Base-by-base conservation (phyloP, 2,329 filamentous ascomycete species). In the Fusarium chlamydosporum region DNA sequence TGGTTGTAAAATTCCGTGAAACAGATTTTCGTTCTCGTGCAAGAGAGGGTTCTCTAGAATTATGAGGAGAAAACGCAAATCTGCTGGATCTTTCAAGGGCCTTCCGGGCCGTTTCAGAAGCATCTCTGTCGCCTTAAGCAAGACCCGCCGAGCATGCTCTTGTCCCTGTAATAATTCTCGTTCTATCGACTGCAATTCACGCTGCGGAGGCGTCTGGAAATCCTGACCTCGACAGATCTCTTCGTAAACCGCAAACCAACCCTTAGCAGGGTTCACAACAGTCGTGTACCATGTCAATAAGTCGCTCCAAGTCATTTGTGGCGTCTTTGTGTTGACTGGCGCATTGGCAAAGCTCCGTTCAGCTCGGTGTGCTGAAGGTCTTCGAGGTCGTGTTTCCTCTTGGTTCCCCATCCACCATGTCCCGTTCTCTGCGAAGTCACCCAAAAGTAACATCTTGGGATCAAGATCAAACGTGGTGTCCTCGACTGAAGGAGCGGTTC, bases 11-110 rank as follows among this genome's bases (percentile, higher is more conserved):
- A 80, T 65, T 12, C 85, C 85, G 0, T 71, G 63, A 55, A 84
- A 86, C 7, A 74, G 71, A 31, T 76, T 78, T 29, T 76, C 76
- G 4, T 79, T 78, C 1, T 82, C 74, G 65, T 91, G 86, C 10
- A 97, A 78, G 4, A 95, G 82, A 7, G 94, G 94, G 76, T 97
- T 97, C 18, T 88, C 88, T 37, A 96, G 78, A 26, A 96, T 82
- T 33, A 97, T 89, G 16, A 97, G 82, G 18, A 97, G 81, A 76
- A 95, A 96, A 7, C 94, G 86, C 38, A 92, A 82, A 71, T 96
- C 89, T 63, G 90, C 86, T 0, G 92, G 88, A 27, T 88, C 86
- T 47, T 83, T 86, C 51, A 97, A 77, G 7, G 87, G 87, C 33
- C 90, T 86, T 2, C 92, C 89, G 0, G 94, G 94, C 18, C 93